Conservation (phyloP, 257 asterid genomes). For the Solanum habrochaites region DNA sequence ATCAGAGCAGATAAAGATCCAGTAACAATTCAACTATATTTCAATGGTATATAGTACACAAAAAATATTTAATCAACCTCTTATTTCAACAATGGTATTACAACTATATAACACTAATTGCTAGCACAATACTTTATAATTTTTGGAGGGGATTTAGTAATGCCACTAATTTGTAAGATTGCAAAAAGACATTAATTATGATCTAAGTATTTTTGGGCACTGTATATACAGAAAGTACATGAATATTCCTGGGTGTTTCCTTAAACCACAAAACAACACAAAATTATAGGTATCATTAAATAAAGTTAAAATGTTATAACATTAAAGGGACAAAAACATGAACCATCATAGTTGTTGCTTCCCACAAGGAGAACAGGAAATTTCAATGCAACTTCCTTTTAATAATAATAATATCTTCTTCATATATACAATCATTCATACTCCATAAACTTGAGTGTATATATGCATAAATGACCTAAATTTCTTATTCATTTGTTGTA, state of each 20-base stretch:
- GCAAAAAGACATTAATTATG: neutral
- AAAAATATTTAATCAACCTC: neutral
- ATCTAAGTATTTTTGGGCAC: neutral
- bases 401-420: neutral
- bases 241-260: neutral
- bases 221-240: neutral
- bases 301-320: neutral
- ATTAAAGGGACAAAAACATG: neutral
- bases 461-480: neutral
- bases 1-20: no score
- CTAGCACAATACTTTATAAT: neutral
- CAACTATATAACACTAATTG: neutral
- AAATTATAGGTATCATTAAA: neutral
- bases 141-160: neutral
- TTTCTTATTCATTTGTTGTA: neutral
- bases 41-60: no score
- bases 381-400: neutral
- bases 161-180: neutral
- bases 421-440: neutral
- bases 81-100: no score
- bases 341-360: neutral
- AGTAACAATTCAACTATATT: no score
- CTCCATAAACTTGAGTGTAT: neutral
- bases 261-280: neutral
- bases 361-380: neutral